phyloP scores from a whole-genome alignment of 306 rosid species.

The Quercus variabilis region DNA sequence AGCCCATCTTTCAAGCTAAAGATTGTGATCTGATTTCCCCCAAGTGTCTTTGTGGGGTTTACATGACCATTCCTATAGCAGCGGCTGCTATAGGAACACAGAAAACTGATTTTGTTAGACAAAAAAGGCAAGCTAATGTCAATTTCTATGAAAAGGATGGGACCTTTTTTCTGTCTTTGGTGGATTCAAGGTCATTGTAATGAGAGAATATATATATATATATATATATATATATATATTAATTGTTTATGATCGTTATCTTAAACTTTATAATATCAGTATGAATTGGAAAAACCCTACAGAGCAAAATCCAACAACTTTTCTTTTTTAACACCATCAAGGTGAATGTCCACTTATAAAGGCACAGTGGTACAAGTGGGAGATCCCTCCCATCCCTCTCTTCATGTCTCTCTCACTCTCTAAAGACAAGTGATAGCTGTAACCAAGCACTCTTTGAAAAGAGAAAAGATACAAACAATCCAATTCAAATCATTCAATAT shows the following conservation, averaged over 20 bases:
- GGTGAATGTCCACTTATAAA: constrained; percentile 19
- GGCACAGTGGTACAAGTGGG: neutral
- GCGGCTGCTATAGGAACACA: neutral
- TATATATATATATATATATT: neutral
- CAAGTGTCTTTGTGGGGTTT: neutral
- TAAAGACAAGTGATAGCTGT: constrained; percentile 42
- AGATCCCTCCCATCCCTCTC: neutral
- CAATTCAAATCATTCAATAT: neutral
- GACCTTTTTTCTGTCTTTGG: neutral
- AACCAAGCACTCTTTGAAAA: constrained; percentile 35
- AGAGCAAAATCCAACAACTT: constrained; percentile 18
- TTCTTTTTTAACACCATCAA: neutral
- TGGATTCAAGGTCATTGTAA: constrained; percentile 8
- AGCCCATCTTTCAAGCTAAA: neutral
- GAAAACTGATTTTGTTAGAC: neutral
- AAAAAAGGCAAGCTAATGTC: constrained; percentile 4
- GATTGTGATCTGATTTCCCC: neutral
- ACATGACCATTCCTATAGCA: neutral
- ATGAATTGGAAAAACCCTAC: neutral
- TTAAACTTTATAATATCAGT: constrained; percentile 12
- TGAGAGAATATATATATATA: constrained; percentile 22
- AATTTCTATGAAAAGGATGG: neutral
- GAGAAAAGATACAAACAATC: constrained; percentile 17
- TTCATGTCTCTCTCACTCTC: neutral
- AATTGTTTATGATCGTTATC: neutral